phyloP scores from a whole-genome alignment of 805 yeast species.

The Starmerella potacharoeniae region DNA sequence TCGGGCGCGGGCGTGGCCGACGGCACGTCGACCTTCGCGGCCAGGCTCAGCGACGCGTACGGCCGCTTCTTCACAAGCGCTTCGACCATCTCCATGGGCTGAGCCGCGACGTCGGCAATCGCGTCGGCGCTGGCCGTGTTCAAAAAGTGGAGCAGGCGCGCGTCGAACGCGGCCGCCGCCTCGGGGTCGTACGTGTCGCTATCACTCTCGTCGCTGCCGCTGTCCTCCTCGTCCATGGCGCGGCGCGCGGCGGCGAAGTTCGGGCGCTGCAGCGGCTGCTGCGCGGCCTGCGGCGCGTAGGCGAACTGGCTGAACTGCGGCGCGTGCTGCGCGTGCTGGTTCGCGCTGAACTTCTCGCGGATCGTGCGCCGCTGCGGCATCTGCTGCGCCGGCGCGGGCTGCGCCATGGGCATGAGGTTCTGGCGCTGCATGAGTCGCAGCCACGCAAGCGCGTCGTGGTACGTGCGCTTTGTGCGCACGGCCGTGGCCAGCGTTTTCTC shows the following conservation, averaged over 20 bases:
- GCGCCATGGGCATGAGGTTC: constrained; percentile 19
- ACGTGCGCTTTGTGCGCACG: constrained; percentile 25
- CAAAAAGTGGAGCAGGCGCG: constrained; percentile 60
- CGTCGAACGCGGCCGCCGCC: constrained; percentile 39
- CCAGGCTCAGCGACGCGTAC: constrained; percentile 44
- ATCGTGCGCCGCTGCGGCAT: constrained; percentile 29
- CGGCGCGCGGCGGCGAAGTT: constrained; percentile 11
- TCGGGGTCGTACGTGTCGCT: constrained; percentile 28
- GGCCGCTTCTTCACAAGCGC: constrained; percentile 60
- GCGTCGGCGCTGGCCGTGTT: constrained; percentile 68
- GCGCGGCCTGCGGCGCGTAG: background rate
- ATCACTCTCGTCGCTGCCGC: constrained; percentile 30
- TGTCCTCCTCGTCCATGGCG: constrained; percentile 32
- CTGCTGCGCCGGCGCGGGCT: constrained; percentile 10
- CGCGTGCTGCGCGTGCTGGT: constrained; percentile 6
- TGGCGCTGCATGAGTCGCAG: constrained; percentile 26
- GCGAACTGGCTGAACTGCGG: background rate
- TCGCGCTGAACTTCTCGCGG: constrained; percentile 28
- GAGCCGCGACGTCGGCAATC: constrained; percentile 66
- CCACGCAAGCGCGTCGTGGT: constrained; percentile 30
- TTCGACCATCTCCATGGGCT: constrained; percentile 55
- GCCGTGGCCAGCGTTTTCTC: constrained; percentile 23
- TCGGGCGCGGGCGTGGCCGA: constrained; percentile 20
- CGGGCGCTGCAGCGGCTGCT: constrained; percentile 6
- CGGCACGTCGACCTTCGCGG: constrained; percentile 49